Evolutionary conservation across 176 grass and related monocot genomes (phyloP), one percentile per base, ranked within the genome.

Genomic region (Phoenix roebelenii): DNA sequence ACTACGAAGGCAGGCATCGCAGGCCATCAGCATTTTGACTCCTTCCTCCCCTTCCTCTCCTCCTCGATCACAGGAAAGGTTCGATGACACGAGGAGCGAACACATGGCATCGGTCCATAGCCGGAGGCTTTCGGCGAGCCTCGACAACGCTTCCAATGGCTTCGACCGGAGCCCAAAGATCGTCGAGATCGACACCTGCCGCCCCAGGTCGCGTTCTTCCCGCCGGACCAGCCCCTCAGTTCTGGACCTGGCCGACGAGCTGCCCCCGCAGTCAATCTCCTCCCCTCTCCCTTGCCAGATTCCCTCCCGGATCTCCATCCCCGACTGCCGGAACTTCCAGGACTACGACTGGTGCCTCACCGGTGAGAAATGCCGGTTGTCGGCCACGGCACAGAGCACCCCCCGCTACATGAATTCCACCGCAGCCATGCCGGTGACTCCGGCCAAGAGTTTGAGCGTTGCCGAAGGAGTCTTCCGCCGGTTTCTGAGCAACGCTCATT

Each of bases 121-220:
- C 80, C 76, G 94, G 4, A 78, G 82, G 4, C 70, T 98, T 16
- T 93, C 94, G 0, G 79, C 88, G 49, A 89, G 82, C 85, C 65
- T 98, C 28, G 94, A 98, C 28, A 68, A 35, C 52, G 25, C 28
- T 28, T 83, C 74, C 0, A 82, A 69, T 2, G 86, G 76, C 22
- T 83, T 50, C 39, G 93, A 92, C 73, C 76, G 71, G 63, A 98
- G 94, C 71, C 85, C 94, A 1, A 98, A 93, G 83, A 92, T 93
- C 55, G 94, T 98, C 23, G 94, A 98, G 72, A 86, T 98, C 53
- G 94, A 98, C 64, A 93, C 85, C 0, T 79, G 71, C 16, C 71
- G 88, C 15, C 88, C 82, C 3, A 76, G 76, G 60, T 89, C 88
- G 23, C 82, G 94, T 3, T 82, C 82, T 1, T 90, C 94, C 4